A percentile compares a stretch with the other conserved stretches of the same genome.
Conservation (phyloP, 345 rosid genomes). For the Corchorus olitorius region DNA sequence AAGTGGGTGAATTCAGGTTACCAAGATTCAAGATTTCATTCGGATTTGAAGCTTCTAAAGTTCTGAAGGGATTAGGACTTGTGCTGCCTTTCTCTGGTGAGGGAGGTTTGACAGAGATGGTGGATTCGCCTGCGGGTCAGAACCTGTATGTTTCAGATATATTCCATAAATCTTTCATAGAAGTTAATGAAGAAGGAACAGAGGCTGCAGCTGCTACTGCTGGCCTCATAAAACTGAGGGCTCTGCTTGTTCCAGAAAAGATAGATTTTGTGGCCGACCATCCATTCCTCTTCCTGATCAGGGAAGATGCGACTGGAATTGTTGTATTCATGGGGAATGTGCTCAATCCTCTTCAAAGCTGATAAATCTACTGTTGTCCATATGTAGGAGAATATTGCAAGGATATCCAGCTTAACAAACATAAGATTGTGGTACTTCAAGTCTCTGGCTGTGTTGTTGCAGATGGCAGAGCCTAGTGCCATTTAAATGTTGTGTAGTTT, state of each 20-base stretch:
- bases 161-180: conserved; percentile 38
- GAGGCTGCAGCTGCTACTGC: conserved; percentile 37
- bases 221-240: background rate
- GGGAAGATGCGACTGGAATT: conserved; percentile 60
- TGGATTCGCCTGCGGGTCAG: background rate
- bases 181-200: conserved; percentile 44
- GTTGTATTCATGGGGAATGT: conserved; percentile 63
- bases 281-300: conserved; percentile 63
- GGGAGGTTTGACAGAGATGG: conserved; percentile 32
- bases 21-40: conserved; percentile 34
- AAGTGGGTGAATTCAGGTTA: conserved; percentile 28
- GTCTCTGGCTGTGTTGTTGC: background rate
- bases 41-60: conserved; percentile 31
- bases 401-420: background rate
- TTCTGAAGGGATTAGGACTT: conserved; percentile 28
- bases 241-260: background rate
- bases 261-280: conserved; percentile 75
- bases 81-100: conserved; percentile 17
- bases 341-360: conserved; percentile 24
- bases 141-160: conserved; percentile 21
- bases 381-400: background rate
- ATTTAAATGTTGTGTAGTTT: background rate
- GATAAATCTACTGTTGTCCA: background rate
- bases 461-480: background rate
- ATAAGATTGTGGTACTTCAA: background rate